These are phyloP conservation scores for Trichoderma asperellum DNA, from an alignment of 2,329 filamentous ascomycete genomes.

Conservation along the genomic window DNA sequence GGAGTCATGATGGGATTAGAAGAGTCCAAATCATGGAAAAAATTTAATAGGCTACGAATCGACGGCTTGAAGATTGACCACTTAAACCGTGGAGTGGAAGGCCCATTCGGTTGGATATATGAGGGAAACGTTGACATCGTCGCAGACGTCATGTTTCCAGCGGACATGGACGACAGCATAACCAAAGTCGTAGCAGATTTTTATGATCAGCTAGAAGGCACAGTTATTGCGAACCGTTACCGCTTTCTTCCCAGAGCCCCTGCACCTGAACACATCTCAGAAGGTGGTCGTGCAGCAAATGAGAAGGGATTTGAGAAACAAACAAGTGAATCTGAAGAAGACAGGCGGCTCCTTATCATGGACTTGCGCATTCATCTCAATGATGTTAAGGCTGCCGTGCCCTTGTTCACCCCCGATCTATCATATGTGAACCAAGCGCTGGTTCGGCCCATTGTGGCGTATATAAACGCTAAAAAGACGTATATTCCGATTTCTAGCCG, in stretches of 20 bases:
- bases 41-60: conserved; percentile 88
- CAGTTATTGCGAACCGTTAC: conserved; percentile 78
- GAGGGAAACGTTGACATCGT: conserved; percentile 97
- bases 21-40: conserved; percentile 83
- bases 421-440: conserved; percentile 96
- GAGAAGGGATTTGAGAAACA: conserved; percentile 28
- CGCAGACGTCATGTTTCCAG: conserved; percentile 91
- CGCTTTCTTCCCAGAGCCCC: conserved; percentile 57
- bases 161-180: conserved; percentile 84
- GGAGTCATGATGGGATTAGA: conserved; percentile 60
- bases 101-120: conserved; percentile 96
- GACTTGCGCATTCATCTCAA: conserved; percentile 95
- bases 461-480: conserved; percentile 93
- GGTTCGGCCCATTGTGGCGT: conserved; percentile 93
- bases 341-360: conserved; percentile 84
- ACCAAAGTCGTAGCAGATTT: conserved; percentile 96
- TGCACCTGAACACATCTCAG: conserved; percentile 42
- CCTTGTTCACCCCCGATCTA: conserved; percentile 87
- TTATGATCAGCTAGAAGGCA: conserved; percentile 93
- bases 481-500: conserved; percentile 96
- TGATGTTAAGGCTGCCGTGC: conserved; percentile 89
- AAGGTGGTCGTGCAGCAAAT: conserved; percentile 32
- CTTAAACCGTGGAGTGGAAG: conserved; percentile 88
- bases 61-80: conserved; percentile 95
- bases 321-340: conserved; percentile 49